Conservation (phyloP, 2,329 filamentous ascomycete genomes). For the Leptographium radiaticola region DNA sequence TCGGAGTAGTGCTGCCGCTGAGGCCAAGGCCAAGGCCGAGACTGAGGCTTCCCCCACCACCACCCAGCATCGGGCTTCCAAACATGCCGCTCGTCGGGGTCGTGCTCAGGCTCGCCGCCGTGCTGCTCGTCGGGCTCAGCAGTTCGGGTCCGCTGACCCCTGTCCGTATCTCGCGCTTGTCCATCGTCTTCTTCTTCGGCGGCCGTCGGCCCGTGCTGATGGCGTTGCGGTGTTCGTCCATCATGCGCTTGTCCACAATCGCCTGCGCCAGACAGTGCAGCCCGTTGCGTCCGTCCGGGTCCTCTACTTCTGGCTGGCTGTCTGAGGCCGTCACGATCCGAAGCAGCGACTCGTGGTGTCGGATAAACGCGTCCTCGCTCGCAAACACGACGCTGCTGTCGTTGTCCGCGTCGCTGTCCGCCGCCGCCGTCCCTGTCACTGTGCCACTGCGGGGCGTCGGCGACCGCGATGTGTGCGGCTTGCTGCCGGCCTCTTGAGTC, state of each 20-base stretch:
- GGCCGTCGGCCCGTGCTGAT: slow-evolving; percentile 14
- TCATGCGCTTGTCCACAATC: slow-evolving; percentile 27
- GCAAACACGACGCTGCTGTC: slow-evolving; percentile 6
- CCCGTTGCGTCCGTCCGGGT: slow-evolving; percentile 37
- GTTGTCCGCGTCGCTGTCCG: neutral
- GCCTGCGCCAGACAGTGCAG: slow-evolving; percentile 45
- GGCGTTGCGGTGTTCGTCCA: slow-evolving; percentile 21
- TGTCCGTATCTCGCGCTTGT: slow-evolving; percentile 9
- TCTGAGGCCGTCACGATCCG: slow-evolving; percentile 22
- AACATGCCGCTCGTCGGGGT: slow-evolving; percentile 2
- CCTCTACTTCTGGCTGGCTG: slow-evolving; percentile 22
- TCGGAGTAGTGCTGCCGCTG: neutral
- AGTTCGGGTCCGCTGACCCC: neutral
- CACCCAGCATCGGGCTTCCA: slow-evolving; percentile 1
- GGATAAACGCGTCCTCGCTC: slow-evolving; percentile 15
- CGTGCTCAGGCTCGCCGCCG: neutral
- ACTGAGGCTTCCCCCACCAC: neutral
- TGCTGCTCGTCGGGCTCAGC: neutral
- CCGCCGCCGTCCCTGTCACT: neutral
- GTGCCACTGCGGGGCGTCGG: slow-evolving; percentile 3
- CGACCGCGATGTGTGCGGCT: neutral
- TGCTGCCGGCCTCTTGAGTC: neutral
- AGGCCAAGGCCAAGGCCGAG: neutral
- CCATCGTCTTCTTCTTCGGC: slow-evolving; percentile 25
- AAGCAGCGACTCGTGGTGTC: slow-evolving; percentile 23